Conservation (phyloP, 805 yeast species). For the Candida khao-thaluensis region DNA sequence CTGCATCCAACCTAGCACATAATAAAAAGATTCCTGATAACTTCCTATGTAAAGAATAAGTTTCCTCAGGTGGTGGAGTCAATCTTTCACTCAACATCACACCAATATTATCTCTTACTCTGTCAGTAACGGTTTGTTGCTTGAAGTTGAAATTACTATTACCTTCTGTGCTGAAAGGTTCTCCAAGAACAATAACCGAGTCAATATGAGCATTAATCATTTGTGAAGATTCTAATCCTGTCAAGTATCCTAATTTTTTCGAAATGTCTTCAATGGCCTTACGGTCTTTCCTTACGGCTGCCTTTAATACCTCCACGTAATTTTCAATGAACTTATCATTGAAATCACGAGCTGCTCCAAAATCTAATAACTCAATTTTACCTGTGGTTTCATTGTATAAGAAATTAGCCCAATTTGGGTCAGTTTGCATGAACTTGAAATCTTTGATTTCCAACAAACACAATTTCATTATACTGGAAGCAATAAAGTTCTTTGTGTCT, state of each 20-base stretch:
- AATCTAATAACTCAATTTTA: conserved; percentile 84
- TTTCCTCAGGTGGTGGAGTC: conserved; percentile 98
- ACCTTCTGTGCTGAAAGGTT: conserved; percentile 71
- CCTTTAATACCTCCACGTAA: conserved; percentile 70
- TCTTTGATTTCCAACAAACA: conserved; percentile 82
- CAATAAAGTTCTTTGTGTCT: conserved; percentile 74
- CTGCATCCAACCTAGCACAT: conserved; percentile 82
- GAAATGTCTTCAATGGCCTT: conserved; percentile 64
- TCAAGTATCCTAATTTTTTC: conserved; percentile 75
- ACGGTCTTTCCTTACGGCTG: conserved; percentile 70
- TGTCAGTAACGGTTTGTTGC: conserved; percentile 87
- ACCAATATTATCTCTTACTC: conserved; percentile 84
- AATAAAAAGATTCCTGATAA: conserved; percentile 90
- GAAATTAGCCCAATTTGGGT: conserved; percentile 99
- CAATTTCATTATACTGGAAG: conserved; percentile 80
- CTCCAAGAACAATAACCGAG: conserved; percentile 86
- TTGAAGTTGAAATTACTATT: conserved; percentile 66
- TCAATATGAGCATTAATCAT: conserved; percentile 94
- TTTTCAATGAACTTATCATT: conserved; percentile 62
- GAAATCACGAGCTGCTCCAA: conserved; percentile 91
- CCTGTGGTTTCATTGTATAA: conserved; percentile 69
- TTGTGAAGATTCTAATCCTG: conserved; percentile 82
- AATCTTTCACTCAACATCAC: conserved; percentile 88
- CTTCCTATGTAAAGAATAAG: conserved; percentile 93
- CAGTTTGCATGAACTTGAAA: conserved; percentile 94